phyloP scores from a whole-genome alignment of 768 basidiomycete genomes.

The Mycena polygramma region DNA sequence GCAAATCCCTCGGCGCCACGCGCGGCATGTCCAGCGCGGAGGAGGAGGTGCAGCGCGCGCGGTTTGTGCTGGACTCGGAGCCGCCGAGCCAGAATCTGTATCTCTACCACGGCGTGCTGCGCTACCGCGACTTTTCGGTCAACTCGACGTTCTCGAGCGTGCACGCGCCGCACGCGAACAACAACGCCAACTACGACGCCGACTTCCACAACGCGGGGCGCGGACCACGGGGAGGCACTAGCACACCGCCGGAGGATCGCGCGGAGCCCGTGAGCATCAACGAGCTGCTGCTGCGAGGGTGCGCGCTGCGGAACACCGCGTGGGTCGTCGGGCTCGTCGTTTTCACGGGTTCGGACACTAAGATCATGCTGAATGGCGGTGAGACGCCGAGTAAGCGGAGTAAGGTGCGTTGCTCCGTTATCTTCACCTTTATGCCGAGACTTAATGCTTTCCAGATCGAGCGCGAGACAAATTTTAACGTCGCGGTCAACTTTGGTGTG shows the following conservation, averaged over 20 bases:
- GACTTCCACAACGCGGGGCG: constrained; percentile 25
- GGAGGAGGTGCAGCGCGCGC: constrained; percentile 89
- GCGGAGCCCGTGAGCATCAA: constrained; percentile 86
- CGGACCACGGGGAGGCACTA: neutral
- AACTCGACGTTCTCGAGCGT: constrained; percentile 31
- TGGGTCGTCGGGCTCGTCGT: constrained; percentile 97
- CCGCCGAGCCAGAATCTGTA: constrained; percentile 96
- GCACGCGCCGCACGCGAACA: constrained; percentile 27
- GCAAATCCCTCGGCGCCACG: constrained; percentile 83
- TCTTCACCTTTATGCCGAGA: too few species aligned
- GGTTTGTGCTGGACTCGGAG: constrained; percentile 93
- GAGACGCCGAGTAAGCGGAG: constrained; percentile 96
- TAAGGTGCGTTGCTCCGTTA: constrained; percentile 58
- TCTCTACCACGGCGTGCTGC: constrained; percentile 86
- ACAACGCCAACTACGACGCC: constrained; percentile 12
- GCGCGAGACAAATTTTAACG: constrained; percentile 98
- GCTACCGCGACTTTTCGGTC: constrained; percentile 57
- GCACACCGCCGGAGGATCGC: constrained; percentile 26
- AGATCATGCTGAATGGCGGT: constrained; percentile 93
- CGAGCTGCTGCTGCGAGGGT: constrained; percentile 92
- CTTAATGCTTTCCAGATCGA: constrained; percentile 75
- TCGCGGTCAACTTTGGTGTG: constrained; percentile 91
- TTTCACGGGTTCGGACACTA: constrained; percentile 93
- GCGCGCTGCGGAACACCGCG: constrained; percentile 87
- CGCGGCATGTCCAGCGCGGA: constrained; percentile 77